Evolutionary conservation across 352 stramenopile genomes (phyloP), one percentile per base, ranked within the genome.

Genomic region (Pythium aquatile): DNA sequence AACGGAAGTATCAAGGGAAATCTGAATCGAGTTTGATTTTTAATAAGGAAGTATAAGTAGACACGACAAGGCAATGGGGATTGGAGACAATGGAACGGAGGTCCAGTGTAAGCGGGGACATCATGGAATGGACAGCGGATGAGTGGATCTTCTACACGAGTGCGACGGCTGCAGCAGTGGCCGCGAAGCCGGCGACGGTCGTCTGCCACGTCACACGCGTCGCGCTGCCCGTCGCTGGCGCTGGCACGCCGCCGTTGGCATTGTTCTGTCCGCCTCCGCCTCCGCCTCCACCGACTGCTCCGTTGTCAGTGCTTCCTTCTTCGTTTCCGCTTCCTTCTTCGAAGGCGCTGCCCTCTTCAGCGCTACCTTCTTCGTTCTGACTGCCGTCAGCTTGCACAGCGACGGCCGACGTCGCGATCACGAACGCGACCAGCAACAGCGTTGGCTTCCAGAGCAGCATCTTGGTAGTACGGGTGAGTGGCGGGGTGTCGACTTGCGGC

Each of bases 121-220:
- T 5, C 32, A 35, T 42, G 30, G 54, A 42, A 37, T 24, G 30
- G 26, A 9, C 20, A 3, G n/a, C 11, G 3, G 6, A 17, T 32
- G 13, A 46, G 20, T 51, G 30, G 17, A n/a, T 57, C 11, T 28
- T 49, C 65, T 64, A 73, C 39, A 67, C 55, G 44, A 73, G 61
- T 8, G 61, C 49, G 13, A 54, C 29, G 5, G 39, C 57, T 26
- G 66, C 35, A 4, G 61, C 67, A 8, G 61, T 58, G 17, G 61
- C 66, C 24, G 60, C 61, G 35, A 65, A 40, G 20, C 54, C 52
- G 2, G 37, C 51, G 37, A 68, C 46, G 1, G 66, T 62, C 37
- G 52, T 39, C 59, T 71, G 48, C 65, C 66, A 73, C 48, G 67
- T 62, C 9, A 61, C 49, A 5, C 14, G 28, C 1, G 10, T 24